phyloP scores from a whole-genome alignment of 352 stramenopile genomes.

The Globisporangium yorkense region DNA sequence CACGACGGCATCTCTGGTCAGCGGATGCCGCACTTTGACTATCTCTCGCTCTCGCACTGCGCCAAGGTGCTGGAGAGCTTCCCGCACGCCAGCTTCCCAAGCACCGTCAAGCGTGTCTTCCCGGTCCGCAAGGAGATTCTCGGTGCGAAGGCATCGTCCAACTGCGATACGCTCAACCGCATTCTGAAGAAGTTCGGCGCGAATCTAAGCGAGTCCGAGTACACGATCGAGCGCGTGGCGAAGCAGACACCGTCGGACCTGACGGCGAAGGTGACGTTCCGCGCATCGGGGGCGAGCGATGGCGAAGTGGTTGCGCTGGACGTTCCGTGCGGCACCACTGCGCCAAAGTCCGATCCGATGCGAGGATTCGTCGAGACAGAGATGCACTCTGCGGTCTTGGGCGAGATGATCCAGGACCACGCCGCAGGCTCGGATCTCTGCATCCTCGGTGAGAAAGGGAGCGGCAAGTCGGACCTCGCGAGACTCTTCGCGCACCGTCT shows the following conservation, averaged over 20 bases:
- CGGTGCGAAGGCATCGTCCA: conserved; percentile 28
- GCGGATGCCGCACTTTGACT: conserved; percentile 72
- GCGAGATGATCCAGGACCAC: conserved; percentile 79
- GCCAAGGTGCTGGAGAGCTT: conserved; percentile 48
- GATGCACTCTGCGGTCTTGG: conserved; percentile 38
- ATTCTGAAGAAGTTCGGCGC: conserved; percentile 48
- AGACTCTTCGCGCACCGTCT: conserved; percentile 62
- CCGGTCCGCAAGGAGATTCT: conserved; percentile 46
- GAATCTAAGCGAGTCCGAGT: conserved; percentile 20
- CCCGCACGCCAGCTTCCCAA: conserved; percentile 30
- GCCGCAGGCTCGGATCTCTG: conserved; percentile 70
- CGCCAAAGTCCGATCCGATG: conserved; percentile 19
- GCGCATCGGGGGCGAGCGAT: conserved; percentile 1
- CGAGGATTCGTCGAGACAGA: conserved; percentile 57
- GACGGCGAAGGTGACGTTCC: conserved; percentile 21
- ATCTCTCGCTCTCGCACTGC: conserved; percentile 52
- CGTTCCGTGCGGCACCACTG: conserved; percentile 31
- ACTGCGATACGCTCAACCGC: conserved; percentile 42
- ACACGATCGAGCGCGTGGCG: conserved; percentile 28
- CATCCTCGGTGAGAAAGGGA: conserved; percentile 76
- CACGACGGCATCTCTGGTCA: conserved; percentile 26
- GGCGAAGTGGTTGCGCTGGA: conserved; percentile 21
- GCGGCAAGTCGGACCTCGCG: conserved; percentile 73
- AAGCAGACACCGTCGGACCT: conserved; percentile 20
- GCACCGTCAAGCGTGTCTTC: conserved; percentile 43